Percentiles rank a stretch among this genome's conserved stretches.
phyloP scores from a whole-genome alignment of 2,329 filamentous ascomycete genomes.

The Cladorrhinum sp. region DNA sequence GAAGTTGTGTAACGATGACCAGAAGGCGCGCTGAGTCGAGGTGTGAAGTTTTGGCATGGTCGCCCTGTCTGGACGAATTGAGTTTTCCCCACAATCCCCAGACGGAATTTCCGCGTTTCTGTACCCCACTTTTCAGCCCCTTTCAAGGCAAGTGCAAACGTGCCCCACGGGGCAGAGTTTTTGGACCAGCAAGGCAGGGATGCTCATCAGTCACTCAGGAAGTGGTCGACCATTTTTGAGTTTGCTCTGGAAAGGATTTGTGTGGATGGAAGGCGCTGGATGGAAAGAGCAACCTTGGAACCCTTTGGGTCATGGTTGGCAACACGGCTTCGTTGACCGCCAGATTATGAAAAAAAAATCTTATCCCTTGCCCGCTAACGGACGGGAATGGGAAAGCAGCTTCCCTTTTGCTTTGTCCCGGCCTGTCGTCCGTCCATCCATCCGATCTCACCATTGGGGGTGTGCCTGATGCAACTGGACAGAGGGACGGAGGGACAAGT shows the following conservation, averaged over 20 bases:
- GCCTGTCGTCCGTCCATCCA: neutral
- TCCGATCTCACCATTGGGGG: constrained; percentile 11
- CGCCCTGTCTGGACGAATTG: neutral
- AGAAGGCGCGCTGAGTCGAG: neutral
- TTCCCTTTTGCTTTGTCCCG: no score
- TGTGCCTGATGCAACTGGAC: constrained; percentile 5
- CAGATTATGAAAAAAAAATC: neutral
- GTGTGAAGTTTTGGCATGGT: neutral
- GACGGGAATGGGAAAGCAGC: neutral
- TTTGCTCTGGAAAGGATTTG: neutral
- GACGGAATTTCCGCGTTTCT: constrained; percentile 17
- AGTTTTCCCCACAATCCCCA: constrained; percentile 21
- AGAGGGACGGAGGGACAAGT: neutral
- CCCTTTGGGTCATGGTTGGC: neutral
- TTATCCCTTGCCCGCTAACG: neutral
- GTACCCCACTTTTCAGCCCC: constrained; percentile 11
- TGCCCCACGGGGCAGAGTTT: constrained; percentile 24
- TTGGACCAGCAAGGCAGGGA: neutral
- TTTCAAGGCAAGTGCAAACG: constrained; percentile 16
- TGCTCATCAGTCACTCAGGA: no score
- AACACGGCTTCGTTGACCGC: constrained; percentile 1
- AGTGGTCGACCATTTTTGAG: constrained; percentile 1
- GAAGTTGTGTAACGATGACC: neutral
- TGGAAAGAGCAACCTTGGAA: no score
- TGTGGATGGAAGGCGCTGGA: no score